phyloP scores from a whole-genome alignment of 1,139 yeast species.

The Taphrina betulina region DNA sequence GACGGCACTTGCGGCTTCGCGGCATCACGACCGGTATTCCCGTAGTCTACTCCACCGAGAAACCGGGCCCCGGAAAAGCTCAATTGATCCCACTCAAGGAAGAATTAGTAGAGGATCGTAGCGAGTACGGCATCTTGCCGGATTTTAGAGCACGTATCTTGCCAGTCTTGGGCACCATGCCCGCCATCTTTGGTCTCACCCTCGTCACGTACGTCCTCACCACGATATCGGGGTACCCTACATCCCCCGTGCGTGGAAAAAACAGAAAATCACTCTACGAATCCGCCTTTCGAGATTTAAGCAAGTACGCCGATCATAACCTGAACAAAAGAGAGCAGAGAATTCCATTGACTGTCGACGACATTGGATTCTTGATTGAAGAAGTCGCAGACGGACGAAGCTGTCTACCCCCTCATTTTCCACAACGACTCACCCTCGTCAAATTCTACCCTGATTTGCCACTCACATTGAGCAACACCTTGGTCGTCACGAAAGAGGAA shows the following conservation, averaged over 20 bases:
- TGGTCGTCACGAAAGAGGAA: conserved; percentile 85
- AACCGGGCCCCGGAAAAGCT: conserved; percentile 94
- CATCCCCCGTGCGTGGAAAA: conserved; percentile 71
- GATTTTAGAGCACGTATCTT: conserved; percentile 90
- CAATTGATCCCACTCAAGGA: conserved; percentile 78
- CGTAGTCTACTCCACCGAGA: conserved; percentile 88
- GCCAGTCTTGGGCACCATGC: conserved; percentile 95
- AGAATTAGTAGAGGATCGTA: conserved; percentile 79
- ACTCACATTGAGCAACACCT: conserved; percentile 66
- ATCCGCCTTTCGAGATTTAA: conserved; percentile 73
- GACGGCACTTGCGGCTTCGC: conserved; percentile 73
- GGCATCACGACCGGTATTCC: conserved; percentile 79
- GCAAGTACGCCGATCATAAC: too few species aligned
- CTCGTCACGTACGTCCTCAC: conserved; percentile 82
- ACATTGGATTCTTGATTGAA: conserved; percentile 81
- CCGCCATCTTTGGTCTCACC: conserved; percentile 90
- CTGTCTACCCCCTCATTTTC: conserved; percentile 52
- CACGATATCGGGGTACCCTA: conserved; percentile 68
- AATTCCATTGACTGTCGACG: conserved; percentile 45
- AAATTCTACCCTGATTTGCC: conserved; percentile 69
- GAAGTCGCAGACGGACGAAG: conserved; percentile 92
- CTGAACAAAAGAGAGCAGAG: conserved; percentile 63
- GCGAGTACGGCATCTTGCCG: conserved; percentile 80
- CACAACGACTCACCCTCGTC: conserved; percentile 76
- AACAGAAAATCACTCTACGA: conserved; percentile 82